phyloP scores from a whole-genome alignment of 139 green algal species.

The Micractinium sp. region DNA sequence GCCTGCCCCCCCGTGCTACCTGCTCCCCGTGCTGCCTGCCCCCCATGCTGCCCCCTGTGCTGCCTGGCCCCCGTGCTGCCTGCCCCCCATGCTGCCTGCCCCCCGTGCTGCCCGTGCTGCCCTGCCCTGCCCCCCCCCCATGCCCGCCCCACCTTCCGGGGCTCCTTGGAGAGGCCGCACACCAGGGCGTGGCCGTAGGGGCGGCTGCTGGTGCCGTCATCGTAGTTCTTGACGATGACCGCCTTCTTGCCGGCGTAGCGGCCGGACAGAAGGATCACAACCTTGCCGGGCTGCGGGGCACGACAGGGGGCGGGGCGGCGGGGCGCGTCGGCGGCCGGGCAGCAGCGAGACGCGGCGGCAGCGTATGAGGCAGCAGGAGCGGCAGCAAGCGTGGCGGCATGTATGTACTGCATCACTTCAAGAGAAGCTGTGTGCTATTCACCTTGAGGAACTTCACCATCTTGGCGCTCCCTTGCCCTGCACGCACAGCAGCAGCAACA shows the following conservation, averaged over 20 bases:
- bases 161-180: constrained; percentile 93
- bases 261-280: constrained; percentile 85
- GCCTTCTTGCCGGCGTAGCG: constrained; percentile 84
- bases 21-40: background rate
- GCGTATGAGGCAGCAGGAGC: no score
- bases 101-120: background rate
- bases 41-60: no score
- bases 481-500: background rate
- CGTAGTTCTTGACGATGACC: constrained; percentile 98
- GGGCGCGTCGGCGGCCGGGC: background rate
- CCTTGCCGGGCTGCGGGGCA: constrained; percentile 75
- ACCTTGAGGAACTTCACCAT: constrained; percentile 81
- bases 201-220: constrained; percentile 89
- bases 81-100: background rate
- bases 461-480: constrained; percentile 14
- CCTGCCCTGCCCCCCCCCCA: background rate
- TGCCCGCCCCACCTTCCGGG: constrained; percentile 85
- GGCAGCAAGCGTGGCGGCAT: no score
- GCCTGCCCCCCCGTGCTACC: background rate
- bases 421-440: background rate
- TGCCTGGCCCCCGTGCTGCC: background rate
- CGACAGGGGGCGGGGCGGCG: background rate
- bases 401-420: no score
- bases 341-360: no score
- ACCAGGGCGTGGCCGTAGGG: constrained; percentile 96